Base-by-base conservation (phyloP, 306 rosid genomes). In the Quercus engelmannii region DNA sequence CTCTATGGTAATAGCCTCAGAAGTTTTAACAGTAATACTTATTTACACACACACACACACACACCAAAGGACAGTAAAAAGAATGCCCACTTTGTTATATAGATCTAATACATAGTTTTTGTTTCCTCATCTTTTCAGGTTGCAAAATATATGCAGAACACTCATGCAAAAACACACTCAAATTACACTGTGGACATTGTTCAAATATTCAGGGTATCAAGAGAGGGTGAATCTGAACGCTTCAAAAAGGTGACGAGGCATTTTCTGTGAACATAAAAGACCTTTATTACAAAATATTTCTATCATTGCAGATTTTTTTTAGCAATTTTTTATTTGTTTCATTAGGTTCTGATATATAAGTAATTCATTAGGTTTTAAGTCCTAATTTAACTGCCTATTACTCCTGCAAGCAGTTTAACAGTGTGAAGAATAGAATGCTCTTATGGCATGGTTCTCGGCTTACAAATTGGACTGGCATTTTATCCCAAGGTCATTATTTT, bases 361-460 rank as follows among this genome's bases (percentile, higher is more conserved):
- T 11, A 67, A 28, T 28, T 9, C 70, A 51, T 74, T 52, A 73
- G 71, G 70, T 72, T 38, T 83, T 82, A 61, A 62, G 64, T 26
- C 38, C 62, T 75, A 41, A 76, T 61, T 55, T 70, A 2, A 41
- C 46, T 64, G 74, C 17, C 5, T 67, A 72, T 72, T 71, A 30
- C 73, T 70, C 55, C 80, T 73, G 74, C 38, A 15, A 82, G 80
- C 91, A 96, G 98, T 96, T 93, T 81, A 85, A 85, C 65, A 78
- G 82, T 70, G 76, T 83, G 15, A 91, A 91, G 59, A 91, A 93
- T 86, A 88, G 97, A 89, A 86, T 91, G 94, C 94, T 96, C 74
- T 78, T 96, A 70, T 96, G 99, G 98, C 98, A 96, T 79, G 99
- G 99, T 64, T 96, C 99, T 73, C 92, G 94, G 82, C 98, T 96